phyloP scores from a whole-genome alignment of 495 filamentous ascomycete species.

The Neurospora sp. region DNA sequence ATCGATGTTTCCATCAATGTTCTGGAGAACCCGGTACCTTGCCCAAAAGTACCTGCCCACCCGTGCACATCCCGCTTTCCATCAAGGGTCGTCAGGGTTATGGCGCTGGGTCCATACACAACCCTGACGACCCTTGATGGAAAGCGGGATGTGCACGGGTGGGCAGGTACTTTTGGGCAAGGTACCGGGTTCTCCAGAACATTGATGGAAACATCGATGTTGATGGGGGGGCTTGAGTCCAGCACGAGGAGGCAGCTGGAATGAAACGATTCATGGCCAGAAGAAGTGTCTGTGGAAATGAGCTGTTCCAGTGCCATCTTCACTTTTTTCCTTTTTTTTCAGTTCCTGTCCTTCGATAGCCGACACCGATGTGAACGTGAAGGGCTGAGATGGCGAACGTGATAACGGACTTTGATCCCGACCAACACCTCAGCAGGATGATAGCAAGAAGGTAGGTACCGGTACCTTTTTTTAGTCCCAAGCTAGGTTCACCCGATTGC shows the following conservation, averaged over 20 bases:
- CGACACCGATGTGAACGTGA: background rate
- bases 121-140: background rate
- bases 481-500: background rate
- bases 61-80: too few species aligned
- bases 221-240: background rate
- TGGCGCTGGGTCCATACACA: background rate
- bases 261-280: background rate
- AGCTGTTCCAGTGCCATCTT: background rate
- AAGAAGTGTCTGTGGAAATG: background rate
- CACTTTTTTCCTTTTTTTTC: background rate
- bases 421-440: background rate
- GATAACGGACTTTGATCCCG: background rate
- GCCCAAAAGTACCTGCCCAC: too few species aligned
- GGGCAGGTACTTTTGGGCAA: background rate
- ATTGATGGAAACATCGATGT: background rate
- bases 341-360: background rate
- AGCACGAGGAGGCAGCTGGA: background rate
- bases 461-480: background rate
- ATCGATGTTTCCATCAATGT: too few species aligned
- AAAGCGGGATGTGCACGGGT: background rate
- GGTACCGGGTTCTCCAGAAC: background rate
- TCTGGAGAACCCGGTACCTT: too few species aligned
- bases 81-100: too few species aligned
- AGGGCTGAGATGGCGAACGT: background rate
- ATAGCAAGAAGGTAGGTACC: background rate